Evolutionary conservation across 208 protist species (phyloP).

Genomic region (Phytomonas francai): DNA sequence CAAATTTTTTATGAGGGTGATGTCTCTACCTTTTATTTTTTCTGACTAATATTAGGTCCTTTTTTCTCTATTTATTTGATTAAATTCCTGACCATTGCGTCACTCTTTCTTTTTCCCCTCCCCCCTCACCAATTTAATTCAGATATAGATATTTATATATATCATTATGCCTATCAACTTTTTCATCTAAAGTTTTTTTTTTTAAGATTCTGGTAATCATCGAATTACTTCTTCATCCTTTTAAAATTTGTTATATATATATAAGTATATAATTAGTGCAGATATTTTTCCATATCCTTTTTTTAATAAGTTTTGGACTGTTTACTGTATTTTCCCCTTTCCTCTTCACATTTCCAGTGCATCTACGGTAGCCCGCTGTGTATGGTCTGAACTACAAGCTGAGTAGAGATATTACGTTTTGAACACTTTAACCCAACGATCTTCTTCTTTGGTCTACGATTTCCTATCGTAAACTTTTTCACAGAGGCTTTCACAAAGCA

Average conservation of each 20-base stretch:
- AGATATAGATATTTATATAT: conserved; percentile 15
- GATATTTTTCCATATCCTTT: neutral
- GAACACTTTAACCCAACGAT: too few species aligned
- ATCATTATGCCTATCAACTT: conserved; percentile 13
- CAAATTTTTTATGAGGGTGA: neutral
- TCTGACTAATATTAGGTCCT: neutral
- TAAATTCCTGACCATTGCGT: neutral
- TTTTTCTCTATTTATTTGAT: conserved; percentile 9
- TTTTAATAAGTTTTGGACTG: conserved; percentile 8
- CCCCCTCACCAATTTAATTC: conserved; percentile 7
- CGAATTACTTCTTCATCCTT: conserved; percentile 5
- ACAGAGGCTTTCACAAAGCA: too few species aligned
- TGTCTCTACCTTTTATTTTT: conserved; percentile 8
- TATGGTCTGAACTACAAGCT: neutral
- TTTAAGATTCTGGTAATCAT: conserved; percentile 6
- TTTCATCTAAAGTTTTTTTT: conserved; percentile 17
- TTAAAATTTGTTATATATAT: conserved; percentile 4
- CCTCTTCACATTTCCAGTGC: conserved; percentile 3
- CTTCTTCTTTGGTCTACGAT: neutral
- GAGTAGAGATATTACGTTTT: too few species aligned
- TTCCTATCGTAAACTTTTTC: neutral
- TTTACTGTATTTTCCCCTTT: conserved; percentile 18
- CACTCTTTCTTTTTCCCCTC: conserved; percentile 9
- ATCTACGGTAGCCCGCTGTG: neutral
- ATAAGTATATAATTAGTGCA: conserved; percentile 3